A percentile compares a stretch with the other conserved stretches of the same genome.
Conservation (phyloP, 108 stramenopile genomes). For the Schizochytrium sp. region DNA sequence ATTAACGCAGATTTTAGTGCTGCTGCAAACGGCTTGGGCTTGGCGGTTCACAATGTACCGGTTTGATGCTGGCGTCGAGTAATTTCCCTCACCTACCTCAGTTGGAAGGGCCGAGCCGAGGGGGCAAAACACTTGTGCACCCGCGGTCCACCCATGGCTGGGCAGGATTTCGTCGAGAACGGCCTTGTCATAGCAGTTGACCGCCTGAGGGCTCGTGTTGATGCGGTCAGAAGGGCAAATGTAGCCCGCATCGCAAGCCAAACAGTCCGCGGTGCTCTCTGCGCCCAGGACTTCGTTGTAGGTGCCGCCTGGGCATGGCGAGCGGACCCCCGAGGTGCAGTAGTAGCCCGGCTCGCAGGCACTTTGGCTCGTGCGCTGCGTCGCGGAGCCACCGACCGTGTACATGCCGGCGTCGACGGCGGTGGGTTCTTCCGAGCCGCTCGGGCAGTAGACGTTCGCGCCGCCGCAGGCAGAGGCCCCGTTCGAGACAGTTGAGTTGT, state of each 20-base stretch:
- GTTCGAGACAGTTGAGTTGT: background rate
- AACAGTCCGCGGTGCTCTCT: background rate
- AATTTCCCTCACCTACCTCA: background rate
- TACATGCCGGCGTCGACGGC: background rate
- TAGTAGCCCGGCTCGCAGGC: background rate
- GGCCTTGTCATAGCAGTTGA: background rate
- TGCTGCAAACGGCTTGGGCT: background rate
- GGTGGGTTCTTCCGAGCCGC: background rate
- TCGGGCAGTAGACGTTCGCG: background rate
- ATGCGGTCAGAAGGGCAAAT: background rate
- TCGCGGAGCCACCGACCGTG: background rate
- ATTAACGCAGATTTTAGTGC: background rate
- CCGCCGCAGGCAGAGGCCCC: background rate
- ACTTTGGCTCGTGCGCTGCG: background rate
- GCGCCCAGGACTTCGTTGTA: background rate
- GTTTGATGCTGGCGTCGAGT: background rate
- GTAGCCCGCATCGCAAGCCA: background rate
- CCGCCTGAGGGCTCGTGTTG: background rate
- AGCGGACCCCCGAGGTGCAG: background rate
- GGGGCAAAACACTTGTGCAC: background rate
- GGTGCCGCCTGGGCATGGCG: background rate
- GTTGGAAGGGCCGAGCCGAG: background rate
- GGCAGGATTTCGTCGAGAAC: background rate
- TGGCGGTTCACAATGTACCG: background rate
- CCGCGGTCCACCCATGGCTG: too few species aligned